A percentile compares a stretch with the other conserved stretches of the same genome.
These are phyloP conservation scores for Millerago galiae DNA, from an alignment of 805 yeast species.

Conservation along the genomic window DNA sequence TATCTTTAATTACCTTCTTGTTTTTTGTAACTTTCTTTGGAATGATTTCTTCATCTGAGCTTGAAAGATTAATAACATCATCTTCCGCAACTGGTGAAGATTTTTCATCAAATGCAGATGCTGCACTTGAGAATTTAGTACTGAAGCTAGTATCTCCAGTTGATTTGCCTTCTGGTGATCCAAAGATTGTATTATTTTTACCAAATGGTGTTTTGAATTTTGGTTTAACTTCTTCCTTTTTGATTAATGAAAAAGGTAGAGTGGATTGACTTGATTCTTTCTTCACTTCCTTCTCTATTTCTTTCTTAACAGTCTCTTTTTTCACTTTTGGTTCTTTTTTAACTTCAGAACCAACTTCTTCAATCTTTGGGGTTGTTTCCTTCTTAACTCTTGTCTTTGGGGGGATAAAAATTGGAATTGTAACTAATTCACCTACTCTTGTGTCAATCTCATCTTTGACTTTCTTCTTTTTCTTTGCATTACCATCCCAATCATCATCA, in stretches of 20 bases:
- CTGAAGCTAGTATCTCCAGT: slow-evolving; percentile 2
- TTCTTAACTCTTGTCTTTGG: slow-evolving; percentile 18
- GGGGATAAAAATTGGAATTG: slow-evolving; percentile 22
- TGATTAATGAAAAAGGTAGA: slow-evolving; percentile 4
- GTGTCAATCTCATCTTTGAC: slow-evolving; percentile 6
- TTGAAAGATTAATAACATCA: not conserved
- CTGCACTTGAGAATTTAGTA: slow-evolving; percentile 7
- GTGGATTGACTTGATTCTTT: slow-evolving; percentile 3
- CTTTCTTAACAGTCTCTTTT: not conserved
- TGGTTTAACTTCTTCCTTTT: slow-evolving; percentile 16
- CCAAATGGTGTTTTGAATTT: slow-evolving; percentile 33
- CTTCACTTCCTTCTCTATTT: not conserved
- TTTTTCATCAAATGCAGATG: slow-evolving; percentile 4
- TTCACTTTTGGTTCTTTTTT: not conserved
- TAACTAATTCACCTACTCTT: slow-evolving; percentile 19
- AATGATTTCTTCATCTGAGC: not conserved
- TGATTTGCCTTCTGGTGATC: slow-evolving; percentile 16
- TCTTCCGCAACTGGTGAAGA: slow-evolving; percentile 4
- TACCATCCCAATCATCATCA: slow-evolving; percentile 14
- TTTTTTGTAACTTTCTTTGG: not conserved
- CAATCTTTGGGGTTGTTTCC: slow-evolving; percentile 18
- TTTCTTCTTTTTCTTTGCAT: slow-evolving; percentile 15
- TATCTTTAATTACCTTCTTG: not conserved
- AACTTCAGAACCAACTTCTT: slow-evolving; percentile 8
- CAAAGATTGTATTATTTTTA: slow-evolving; percentile 23